Evolutionary conservation across 2,329 filamentous ascomycete species (phyloP).

Genomic region (Penicillium nordicum): DNA sequence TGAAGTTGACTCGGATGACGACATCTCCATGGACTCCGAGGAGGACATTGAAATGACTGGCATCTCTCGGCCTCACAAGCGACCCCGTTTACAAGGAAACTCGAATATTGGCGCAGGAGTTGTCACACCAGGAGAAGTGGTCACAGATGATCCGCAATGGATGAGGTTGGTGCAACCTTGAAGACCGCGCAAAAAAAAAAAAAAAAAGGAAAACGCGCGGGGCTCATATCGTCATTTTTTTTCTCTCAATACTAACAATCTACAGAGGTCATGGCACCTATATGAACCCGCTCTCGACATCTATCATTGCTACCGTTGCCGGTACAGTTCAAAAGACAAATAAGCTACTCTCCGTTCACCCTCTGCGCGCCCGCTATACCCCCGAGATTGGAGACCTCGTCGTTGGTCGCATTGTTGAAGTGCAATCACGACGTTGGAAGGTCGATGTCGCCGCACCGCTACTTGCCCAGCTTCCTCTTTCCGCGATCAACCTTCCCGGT

Average conservation of each 20-base stretch:
- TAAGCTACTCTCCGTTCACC: slow-evolving; percentile 88
- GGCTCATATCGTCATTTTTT: not conserved
- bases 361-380: slow-evolving; percentile 86
- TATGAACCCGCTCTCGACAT: slow-evolving; percentile 55
- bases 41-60: slow-evolving; percentile 35
- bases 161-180: slow-evolving; percentile 56
- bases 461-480: slow-evolving; percentile 79
- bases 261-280: slow-evolving; percentile 88
- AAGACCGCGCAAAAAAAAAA: not conserved
- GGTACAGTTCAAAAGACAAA: slow-evolving; percentile 91
- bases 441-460: slow-evolving; percentile 89
- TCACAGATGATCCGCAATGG: slow-evolving; percentile 93
- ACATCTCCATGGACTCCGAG: slow-evolving; percentile 49
- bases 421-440: slow-evolving; percentile 90
- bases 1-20: slow-evolving; percentile 46
- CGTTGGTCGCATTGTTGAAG: slow-evolving; percentile 87
- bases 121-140: slow-evolving; percentile 82
- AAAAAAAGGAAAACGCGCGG: not conserved
- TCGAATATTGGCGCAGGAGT: slow-evolving; percentile 49
- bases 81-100: slow-evolving; percentile 27
- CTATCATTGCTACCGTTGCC: slow-evolving; percentile 85
- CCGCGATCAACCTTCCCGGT: slow-evolving; percentile 89
- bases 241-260: slow-evolving; percentile 9
- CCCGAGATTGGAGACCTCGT: slow-evolving; percentile 96
- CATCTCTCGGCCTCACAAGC: slow-evolving; percentile 38